Percentiles rank a stretch among this genome's conserved stretches.
phyloP scores from a whole-genome alignment of 331 rosid species.

The Prunus yedoensis region DNA sequence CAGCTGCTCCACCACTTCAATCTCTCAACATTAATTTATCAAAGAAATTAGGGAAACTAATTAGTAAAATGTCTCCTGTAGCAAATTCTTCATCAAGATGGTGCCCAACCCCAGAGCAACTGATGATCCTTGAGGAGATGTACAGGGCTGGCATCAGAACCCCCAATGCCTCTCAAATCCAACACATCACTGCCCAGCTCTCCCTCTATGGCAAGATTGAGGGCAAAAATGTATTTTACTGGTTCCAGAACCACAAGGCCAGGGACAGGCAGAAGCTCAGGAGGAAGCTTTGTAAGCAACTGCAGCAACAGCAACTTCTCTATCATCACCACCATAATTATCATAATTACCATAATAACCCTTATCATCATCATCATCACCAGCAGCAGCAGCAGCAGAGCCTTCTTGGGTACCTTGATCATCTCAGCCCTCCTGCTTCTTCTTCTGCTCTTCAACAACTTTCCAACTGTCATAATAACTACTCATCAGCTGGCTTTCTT shows the following conservation, averaged over 20 bases:
- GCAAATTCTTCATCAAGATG: conserved; percentile 61
- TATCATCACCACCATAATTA: conserved; percentile 23
- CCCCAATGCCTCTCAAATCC: conserved; percentile 86
- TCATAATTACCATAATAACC: conserved; percentile 13
- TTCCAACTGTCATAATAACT: conserved; percentile 16
- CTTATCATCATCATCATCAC: not conserved
- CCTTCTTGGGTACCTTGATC: conserved; percentile 20
- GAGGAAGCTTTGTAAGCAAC: conserved; percentile 74
- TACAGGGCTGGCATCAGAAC: conserved; percentile 78
- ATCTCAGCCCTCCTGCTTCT: not conserved
- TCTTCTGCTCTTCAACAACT: conserved; percentile 27
- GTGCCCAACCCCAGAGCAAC: conserved; percentile 94
- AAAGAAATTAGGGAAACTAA: not conserved
- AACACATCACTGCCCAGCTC: conserved; percentile 84
- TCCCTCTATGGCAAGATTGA: conserved; percentile 87
- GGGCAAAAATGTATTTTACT: conserved; percentile 93
- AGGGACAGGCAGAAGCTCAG: conserved; percentile 88
- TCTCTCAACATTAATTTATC: too few relatives aligned
- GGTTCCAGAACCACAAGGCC: conserved; percentile 99
- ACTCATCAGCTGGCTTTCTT: conserved; percentile 8
- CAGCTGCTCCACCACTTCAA: too few relatives aligned
- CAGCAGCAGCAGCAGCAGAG: conserved; percentile 8
- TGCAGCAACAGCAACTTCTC: conserved; percentile 57
- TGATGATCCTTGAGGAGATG: conserved; percentile 88
- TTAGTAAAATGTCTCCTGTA: conserved; percentile 52